phyloP scores from a whole-genome alignment of 2,329 filamentous ascomycete species.

The Didymella segeticola region DNA sequence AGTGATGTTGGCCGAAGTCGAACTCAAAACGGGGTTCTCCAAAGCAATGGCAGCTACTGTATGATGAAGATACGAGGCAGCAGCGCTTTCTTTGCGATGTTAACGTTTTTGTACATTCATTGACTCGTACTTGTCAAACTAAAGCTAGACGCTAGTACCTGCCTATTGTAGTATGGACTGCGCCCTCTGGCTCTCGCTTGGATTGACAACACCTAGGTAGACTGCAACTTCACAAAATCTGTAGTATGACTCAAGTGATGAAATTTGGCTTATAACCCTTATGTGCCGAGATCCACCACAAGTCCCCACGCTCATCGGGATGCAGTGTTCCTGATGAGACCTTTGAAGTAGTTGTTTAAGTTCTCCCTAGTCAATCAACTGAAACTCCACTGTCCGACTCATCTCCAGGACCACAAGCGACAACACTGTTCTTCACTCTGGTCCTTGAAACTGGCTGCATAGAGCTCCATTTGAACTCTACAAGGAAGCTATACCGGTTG shows the following conservation, averaged over 20 bases:
- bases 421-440: background rate
- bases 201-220: too few species aligned
- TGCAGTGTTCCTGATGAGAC: too few species aligned
- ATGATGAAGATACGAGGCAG: background rate
- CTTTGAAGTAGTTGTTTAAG: too few species aligned
- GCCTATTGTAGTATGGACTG: conserved; percentile 1
- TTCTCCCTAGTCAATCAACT: background rate
- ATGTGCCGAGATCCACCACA: too few species aligned
- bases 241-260: too few species aligned
- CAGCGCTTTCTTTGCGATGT: background rate
- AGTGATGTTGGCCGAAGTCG: background rate
- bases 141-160: conserved; percentile 3
- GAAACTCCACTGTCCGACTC: background rate
- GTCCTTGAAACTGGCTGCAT: background rate
- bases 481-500: background rate
- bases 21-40: too few species aligned
- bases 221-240: background rate
- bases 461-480: background rate
- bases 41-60: background rate
- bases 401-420: background rate
- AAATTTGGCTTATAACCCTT: too few species aligned
- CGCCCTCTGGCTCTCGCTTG: too few species aligned
- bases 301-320: too few species aligned
- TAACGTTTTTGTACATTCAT: conserved; percentile 2
- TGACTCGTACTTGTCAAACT: conserved; percentile 6